phyloP scores from a whole-genome alignment of 2,329 filamentous ascomycete species.

The Aspergillus caelatus region DNA sequence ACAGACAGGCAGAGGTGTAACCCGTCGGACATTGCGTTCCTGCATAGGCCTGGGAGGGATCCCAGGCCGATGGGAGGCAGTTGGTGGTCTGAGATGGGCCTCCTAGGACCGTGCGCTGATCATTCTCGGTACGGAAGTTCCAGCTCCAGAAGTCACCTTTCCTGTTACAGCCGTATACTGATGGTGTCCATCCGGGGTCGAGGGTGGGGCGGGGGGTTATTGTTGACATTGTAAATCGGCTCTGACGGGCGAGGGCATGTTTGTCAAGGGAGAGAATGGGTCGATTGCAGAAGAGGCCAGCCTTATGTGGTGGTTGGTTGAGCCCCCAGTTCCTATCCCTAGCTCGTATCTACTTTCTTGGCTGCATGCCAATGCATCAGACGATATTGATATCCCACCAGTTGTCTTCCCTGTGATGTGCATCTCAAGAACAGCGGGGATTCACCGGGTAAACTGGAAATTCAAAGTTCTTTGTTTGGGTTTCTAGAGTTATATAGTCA shows the following conservation, averaged over 20 bases:
- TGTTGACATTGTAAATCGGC: background rate
- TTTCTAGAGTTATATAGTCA: background rate
- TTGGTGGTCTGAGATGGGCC: constrained; percentile 7
- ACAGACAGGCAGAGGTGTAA: constrained; percentile 1
- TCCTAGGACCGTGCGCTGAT: constrained; percentile 6
- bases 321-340: background rate
- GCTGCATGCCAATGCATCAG: background rate
- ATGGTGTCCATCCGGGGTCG: background rate
- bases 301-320: background rate
- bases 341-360: background rate
- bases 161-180: background rate
- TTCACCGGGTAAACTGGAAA: background rate
- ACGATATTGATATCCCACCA: background rate
- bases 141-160: constrained; percentile 6
- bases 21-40: background rate
- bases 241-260: background rate
- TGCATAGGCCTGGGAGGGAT: background rate
- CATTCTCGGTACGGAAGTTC: background rate
- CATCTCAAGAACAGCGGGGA: background rate
- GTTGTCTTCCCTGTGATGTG: background rate
- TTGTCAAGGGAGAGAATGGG: background rate
- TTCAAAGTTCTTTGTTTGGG: too few relatives aligned
- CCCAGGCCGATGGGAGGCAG: constrained; percentile 6
- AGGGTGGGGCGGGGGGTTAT: background rate
- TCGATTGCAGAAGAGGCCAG: background rate